Percentiles rank a stretch among this genome's conserved stretches.
Evolutionary conservation across 345 rosid genomes (phyloP).

Genomic region (Gossypium turneri): DNA sequence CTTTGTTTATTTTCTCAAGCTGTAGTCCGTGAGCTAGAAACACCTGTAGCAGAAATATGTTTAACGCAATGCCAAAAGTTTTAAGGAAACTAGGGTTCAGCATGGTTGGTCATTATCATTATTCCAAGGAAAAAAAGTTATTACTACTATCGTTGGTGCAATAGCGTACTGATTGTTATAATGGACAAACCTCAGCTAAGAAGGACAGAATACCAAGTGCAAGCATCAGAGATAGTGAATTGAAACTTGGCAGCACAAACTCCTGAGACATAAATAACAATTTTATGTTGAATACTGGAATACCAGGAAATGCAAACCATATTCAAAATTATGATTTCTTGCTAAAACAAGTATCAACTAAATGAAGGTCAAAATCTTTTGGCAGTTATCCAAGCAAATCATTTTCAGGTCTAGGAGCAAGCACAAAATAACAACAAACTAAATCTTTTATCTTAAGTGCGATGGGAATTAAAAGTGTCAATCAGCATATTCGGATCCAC

Average conservation of each 20-base stretch:
- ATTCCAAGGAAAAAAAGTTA: too few species aligned
- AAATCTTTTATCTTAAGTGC: neutral
- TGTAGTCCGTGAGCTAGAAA: slow-evolving; percentile 80
- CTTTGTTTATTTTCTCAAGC: slow-evolving; percentile 87
- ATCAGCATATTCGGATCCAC: neutral
- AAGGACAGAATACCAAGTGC: slow-evolving; percentile 64
- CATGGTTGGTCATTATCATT: neutral
- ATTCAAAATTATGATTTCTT: neutral
- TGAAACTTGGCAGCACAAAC: slow-evolving; percentile 59
- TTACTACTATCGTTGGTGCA: neutral
- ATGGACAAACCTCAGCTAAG: slow-evolving; percentile 60
- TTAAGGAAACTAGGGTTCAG: neutral
- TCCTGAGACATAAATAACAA: slow-evolving; percentile 40
- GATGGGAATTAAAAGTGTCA: neutral
- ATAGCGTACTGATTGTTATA: neutral
- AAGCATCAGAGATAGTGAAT: slow-evolving; percentile 50
- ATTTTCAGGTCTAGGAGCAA: neutral
- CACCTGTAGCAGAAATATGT: slow-evolving; percentile 36
- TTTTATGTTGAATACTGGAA: neutral
- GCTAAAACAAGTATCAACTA: neutral
- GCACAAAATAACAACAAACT: neutral
- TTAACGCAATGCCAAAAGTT: neutral
- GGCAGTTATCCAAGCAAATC: neutral
- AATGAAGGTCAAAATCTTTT: too few species aligned
- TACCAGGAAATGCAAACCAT: neutral